Evolutionary conservation across 2,329 filamentous ascomycete genomes (phyloP), one percentile per base, ranked within the genome.

Genomic region (Curvularia spicifera): DNA sequence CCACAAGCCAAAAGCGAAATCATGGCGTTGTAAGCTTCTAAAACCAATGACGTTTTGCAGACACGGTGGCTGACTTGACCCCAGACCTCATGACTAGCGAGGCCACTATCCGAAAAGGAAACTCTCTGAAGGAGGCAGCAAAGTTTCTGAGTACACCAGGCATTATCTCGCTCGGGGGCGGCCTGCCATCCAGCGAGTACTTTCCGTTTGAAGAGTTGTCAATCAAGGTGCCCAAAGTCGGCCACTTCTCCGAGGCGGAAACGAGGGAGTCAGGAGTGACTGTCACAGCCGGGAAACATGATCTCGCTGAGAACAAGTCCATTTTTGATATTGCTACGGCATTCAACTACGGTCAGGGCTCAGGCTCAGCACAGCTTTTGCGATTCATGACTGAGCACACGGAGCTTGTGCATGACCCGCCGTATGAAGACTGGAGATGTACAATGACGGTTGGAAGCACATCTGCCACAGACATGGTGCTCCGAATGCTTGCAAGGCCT

Each of bases 311-410:
- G 48, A 86, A 84, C 20, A 87, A 83, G 60, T 84, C 84, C 42
- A 77, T 82, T 26, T 87, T 77, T 80, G 95, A 99, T 78, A 85
- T 99, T 51, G 87, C 91, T 45, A 91, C 96, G 61, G 90, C 90
- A 1, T 88, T 97, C 75, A 98, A 99, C 79, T 99, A 99, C 76
- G 91, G 91, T 33, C 93, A 97, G 79, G 89, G 93, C 8, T 87
- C 87, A 18, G 95, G 95, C 18, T 87, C 91, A 10, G 90, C 92
- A 3, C 95, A 97, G 79, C 83, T 99, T 76, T 81, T 97, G 62
- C 88, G 95, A 59, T 98, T 91, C 80, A 83, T 98, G 50, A 96
- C 93, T 0, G 95, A 99, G 81, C 95, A 98, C 78, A 96, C 93
- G 0, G 94, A 99, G 79, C 87, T 98, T 55, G 87, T 97, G 15